Conservation (phyloP, 306 rosid genomes). For the Castanea mollissima region DNA sequence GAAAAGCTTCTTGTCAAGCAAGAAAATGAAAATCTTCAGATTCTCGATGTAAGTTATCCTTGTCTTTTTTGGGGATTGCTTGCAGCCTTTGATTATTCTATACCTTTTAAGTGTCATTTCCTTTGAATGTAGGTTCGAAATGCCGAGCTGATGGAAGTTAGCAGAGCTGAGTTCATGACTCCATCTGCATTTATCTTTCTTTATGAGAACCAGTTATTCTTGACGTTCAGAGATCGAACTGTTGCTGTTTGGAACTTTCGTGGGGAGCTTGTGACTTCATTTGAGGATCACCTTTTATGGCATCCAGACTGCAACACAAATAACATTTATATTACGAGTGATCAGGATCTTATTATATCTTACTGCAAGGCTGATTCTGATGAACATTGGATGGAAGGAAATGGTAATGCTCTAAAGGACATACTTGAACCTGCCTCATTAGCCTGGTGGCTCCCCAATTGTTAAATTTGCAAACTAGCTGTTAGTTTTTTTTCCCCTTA, state of each 20-base stretch:
- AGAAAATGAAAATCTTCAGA: slow-evolving; percentile 95
- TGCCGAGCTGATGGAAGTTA: slow-evolving; percentile 69
- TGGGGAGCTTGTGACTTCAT: slow-evolving; percentile 90
- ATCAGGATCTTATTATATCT: slow-evolving; percentile 91
- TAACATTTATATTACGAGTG: slow-evolving; percentile 87
- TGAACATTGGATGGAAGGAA: slow-evolving; percentile 75
- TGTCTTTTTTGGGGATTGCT: background rate
- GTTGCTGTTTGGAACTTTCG: slow-evolving; percentile 97
- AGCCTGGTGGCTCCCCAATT: background rate
- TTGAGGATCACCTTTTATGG: slow-evolving; percentile 95
- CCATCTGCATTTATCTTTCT: slow-evolving; percentile 91
- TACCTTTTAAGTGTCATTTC: slow-evolving; percentile 2
- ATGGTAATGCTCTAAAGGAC: slow-evolving; percentile 43
- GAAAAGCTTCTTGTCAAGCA: slow-evolving; percentile 98
- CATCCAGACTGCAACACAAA: slow-evolving; percentile 96
- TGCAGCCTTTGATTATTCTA: background rate
- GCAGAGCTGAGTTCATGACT: slow-evolving; percentile 80
- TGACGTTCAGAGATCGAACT: slow-evolving; percentile 79
- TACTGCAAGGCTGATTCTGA: slow-evolving; percentile 93
- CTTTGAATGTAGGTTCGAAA: slow-evolving; percentile 60
- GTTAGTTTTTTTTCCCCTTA: background rate
- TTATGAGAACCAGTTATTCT: slow-evolving; percentile 85
- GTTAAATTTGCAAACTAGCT: background rate
- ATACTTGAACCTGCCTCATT: background rate
- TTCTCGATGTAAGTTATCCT: slow-evolving; percentile 69